phyloP scores from a whole-genome alignment of 495 filamentous ascomycete species.

The Copromyces sp. region DNA sequence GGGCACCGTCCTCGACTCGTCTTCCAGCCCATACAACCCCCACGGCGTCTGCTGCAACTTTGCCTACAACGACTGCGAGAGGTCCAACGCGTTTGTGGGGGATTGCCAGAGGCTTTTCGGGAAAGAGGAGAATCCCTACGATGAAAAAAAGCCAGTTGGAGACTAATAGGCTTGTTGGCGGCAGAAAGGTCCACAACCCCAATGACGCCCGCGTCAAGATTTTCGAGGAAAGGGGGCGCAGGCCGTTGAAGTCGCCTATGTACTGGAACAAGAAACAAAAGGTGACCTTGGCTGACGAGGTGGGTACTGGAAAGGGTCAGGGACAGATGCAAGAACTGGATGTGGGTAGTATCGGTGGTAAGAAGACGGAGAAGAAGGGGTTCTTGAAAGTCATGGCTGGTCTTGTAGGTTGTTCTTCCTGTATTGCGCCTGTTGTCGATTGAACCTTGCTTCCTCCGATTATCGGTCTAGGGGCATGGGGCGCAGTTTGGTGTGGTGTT shows the following conservation, averaged over 20 bases:
- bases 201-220: background rate
- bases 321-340: background rate
- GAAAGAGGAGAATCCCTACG: background rate
- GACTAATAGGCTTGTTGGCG: background rate
- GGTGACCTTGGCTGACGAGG: background rate
- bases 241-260: background rate
- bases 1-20: too few relatives aligned
- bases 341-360: background rate
- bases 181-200: background rate
- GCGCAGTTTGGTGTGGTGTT: background rate
- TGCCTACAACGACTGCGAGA: background rate
- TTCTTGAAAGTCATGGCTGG: background rate
- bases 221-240: background rate
- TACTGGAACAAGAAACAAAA: background rate
- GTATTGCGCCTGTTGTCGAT: background rate
- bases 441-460: background rate
- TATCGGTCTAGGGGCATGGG: fast-evolving
- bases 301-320: background rate
- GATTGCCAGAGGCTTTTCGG: background rate
- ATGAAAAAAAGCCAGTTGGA: background rate
- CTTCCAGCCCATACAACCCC: too few relatives aligned
- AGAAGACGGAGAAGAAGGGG: background rate
- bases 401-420: background rate
- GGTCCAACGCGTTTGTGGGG: background rate
- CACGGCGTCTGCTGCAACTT: background rate